These are phyloP conservation scores for Diaporthe destruens DNA, from an alignment of 2,329 filamentous ascomycete species.

Conservation along the genomic window DNA sequence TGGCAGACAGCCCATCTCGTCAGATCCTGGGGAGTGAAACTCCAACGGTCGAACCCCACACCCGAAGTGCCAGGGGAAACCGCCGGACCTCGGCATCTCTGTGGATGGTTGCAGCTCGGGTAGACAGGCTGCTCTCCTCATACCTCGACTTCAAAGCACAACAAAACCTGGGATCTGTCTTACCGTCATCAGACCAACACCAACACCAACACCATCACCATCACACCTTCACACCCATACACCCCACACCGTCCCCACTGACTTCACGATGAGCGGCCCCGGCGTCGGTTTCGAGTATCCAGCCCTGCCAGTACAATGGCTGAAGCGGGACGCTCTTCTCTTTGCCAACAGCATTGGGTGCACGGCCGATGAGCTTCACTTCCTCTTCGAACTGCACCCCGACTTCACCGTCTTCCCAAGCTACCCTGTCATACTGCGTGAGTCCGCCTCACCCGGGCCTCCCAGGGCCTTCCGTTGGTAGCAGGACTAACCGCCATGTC, in stretches of 20 bases:
- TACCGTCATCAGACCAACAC: neutral
- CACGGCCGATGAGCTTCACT: constrained; percentile 89
- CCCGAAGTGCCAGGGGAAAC: constrained; percentile 30
- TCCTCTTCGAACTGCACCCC: constrained; percentile 91
- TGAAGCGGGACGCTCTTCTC: constrained; percentile 88
- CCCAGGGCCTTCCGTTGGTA: neutral
- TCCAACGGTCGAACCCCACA: constrained; percentile 35
- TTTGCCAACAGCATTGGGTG: constrained; percentile 91
- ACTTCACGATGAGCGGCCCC: constrained; percentile 58
- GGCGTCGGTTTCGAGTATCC: constrained; percentile 86
- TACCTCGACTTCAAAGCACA: neutral
- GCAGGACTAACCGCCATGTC: constrained; percentile 24
- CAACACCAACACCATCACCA: neutral
- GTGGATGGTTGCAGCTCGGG: constrained; percentile 20
- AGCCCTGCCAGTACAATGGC: constrained; percentile 80
- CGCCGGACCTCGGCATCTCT: constrained; percentile 40
- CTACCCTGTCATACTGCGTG: constrained; percentile 84
- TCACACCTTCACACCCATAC: no score
- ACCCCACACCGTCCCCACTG: neutral
- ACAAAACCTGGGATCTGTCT: no score
- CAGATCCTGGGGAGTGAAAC: constrained; percentile 17
- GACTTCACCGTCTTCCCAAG: constrained; percentile 91
- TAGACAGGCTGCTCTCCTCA: neutral
- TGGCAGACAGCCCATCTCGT: neutral
- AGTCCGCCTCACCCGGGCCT: constrained; percentile 47